Conservation (phyloP, 371 early-diverging fungal genomes). For the Mortierella sp. region DNA sequence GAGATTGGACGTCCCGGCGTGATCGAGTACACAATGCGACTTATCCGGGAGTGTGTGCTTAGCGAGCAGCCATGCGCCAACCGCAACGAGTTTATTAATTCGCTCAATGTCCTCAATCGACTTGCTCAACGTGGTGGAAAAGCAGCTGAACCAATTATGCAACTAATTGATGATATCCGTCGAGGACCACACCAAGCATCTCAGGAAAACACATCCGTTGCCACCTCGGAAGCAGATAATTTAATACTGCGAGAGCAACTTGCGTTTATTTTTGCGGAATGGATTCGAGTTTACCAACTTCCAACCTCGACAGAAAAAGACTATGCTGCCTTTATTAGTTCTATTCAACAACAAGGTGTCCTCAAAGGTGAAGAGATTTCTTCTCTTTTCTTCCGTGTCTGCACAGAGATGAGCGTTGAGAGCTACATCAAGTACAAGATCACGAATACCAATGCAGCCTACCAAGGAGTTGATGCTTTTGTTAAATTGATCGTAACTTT, state of each 20-base stretch:
- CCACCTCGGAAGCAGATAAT: conserved; percentile 53
- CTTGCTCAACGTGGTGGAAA: conserved; percentile 69
- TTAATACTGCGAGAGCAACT: conserved; percentile 73
- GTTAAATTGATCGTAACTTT: conserved; percentile 81
- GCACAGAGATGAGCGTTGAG: conserved; percentile 86
- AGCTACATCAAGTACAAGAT: conserved; percentile 73
- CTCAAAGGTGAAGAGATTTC: conserved; percentile 80
- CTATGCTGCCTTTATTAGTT: conserved; percentile 68
- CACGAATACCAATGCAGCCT: conserved; percentile 62
- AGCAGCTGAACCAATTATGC: conserved; percentile 68
- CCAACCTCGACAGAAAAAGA: conserved; percentile 82
- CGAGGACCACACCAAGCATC: conserved; percentile 24
- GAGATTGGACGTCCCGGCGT: conserved; percentile 77
- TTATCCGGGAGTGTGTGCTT: conserved; percentile 78
- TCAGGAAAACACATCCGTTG: conserved; percentile 10
- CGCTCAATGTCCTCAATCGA: conserved; percentile 74
- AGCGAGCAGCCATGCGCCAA: conserved; percentile 72
- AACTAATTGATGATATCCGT: conserved; percentile 62
- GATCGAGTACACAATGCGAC: conserved; percentile 81
- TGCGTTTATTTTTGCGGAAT: conserved; percentile 81
- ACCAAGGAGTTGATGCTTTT: conserved; percentile 87
- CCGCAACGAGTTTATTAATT: conserved; percentile 79
- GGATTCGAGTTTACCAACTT: conserved; percentile 89
- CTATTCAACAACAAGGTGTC: conserved; percentile 84
- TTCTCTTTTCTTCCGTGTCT: conserved; percentile 89